Conservation (phyloP, 495 filamentous ascomycete genomes). For the Elasticomyces elasticus region DNA sequence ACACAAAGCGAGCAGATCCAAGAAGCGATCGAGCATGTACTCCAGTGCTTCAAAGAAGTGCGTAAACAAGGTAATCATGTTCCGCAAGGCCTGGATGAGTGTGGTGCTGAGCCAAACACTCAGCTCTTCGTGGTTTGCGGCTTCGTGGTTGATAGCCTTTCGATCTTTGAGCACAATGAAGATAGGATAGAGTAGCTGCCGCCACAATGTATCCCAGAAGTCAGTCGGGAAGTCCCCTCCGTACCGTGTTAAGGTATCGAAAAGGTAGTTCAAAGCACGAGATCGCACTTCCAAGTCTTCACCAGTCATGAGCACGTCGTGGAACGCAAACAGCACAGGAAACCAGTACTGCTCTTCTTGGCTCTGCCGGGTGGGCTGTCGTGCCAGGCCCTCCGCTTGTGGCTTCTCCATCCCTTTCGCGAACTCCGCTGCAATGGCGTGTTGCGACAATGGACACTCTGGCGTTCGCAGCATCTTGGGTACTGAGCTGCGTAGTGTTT, state of each 20-base stretch:
- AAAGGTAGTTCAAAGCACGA: slow-evolving; percentile 85
- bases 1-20: slow-evolving; percentile 86
- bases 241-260: slow-evolving; percentile 80
- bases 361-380: slow-evolving; percentile 52
- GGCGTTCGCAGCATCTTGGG: slow-evolving; percentile 90
- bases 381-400: slow-evolving; percentile 39
- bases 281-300: slow-evolving; percentile 97
- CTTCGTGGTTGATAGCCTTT: slow-evolving; percentile 52
- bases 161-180: slow-evolving; percentile 96
- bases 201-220: slow-evolving; percentile 98
- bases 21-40: slow-evolving; percentile 91
- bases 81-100: slow-evolving; percentile 96
- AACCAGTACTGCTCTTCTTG: slow-evolving; percentile 98
- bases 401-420: slow-evolving; percentile 27
- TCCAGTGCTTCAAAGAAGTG: slow-evolving; percentile 94
- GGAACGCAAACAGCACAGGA: slow-evolving; percentile 92
- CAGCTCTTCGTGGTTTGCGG: slow-evolving; percentile 88
- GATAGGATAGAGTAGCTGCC: slow-evolving; percentile 91
- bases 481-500: slow-evolving; percentile 82
- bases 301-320: slow-evolving; percentile 97
- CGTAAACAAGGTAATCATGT: slow-evolving; percentile 97
- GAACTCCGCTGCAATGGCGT: slow-evolving; percentile 28
- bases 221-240: slow-evolving; percentile 85
- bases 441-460: slow-evolving; percentile 78
- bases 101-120: slow-evolving; percentile 99